Evolutionary conservation across 1,284 basidiomycete genomes (phyloP).

Genomic region (Termitomyces sp.): DNA sequence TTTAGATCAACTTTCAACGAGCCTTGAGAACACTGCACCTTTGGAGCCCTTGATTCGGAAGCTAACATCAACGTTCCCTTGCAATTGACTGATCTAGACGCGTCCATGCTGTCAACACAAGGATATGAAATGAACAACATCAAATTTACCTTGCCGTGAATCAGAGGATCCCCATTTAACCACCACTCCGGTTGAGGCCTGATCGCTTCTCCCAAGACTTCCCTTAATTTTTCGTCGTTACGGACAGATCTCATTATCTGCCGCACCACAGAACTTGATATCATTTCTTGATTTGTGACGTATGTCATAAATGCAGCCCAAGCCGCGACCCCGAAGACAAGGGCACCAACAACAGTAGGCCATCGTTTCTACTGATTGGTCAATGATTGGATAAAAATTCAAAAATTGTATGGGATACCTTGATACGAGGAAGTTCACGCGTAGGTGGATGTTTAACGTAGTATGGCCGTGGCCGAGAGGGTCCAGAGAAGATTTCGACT

Average conservation of each 20-base stretch:
- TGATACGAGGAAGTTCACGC: constrained; percentile 22
- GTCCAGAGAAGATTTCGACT: constrained; percentile 22
- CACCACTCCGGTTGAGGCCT: constrained; percentile 71
- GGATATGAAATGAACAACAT: neutral
- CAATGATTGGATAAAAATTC: neutral
- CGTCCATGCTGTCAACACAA: neutral
- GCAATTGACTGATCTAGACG: constrained; percentile 61
- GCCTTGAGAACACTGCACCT: constrained; percentile 32
- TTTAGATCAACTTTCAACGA: neutral
- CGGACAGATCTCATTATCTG: constrained; percentile 58
- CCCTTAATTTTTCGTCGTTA: constrained; percentile 44
- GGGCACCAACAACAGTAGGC: constrained; percentile 53
- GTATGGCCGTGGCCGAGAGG: constrained; percentile 22
- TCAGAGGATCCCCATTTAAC: constrained; percentile 70
- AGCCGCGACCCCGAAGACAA: constrained; percentile 48
- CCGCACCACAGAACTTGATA: constrained; percentile 70
- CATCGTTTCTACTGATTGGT: constrained; percentile 39
- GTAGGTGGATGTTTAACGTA: constrained; percentile 20
- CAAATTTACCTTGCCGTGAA: constrained; percentile 57
- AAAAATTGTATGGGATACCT: constrained; percentile 9
- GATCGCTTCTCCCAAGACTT: constrained; percentile 62
- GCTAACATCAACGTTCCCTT: constrained; percentile 72
- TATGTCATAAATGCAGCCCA: constrained; percentile 68
- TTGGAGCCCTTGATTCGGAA: constrained; percentile 70
- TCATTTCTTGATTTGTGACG: constrained; percentile 71